Percentiles rank a stretch among this genome's conserved stretches.
Conservation (phyloP, 148 eudicot genomes). For the Rhododendron molle region DNA sequence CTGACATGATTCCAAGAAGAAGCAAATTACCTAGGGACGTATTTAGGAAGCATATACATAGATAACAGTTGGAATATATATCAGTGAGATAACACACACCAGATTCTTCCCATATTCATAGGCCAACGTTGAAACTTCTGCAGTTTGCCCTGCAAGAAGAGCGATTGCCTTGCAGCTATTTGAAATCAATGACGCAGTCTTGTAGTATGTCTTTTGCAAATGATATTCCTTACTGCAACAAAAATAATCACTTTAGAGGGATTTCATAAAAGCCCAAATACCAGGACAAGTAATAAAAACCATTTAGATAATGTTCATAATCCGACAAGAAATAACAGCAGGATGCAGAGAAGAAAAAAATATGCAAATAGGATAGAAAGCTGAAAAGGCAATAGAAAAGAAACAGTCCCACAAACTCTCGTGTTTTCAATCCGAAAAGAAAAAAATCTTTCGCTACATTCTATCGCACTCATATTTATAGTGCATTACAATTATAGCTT, state of each 20-base stretch:
- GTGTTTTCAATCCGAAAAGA: background rate
- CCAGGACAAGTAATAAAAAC: background rate
- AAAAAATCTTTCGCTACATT: too few species aligned
- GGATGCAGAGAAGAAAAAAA: background rate
- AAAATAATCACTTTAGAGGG: background rate
- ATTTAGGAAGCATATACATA: background rate
- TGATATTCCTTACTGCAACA: conserved; percentile 80
- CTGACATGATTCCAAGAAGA: background rate
- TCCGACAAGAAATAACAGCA: background rate
- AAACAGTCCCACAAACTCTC: background rate
- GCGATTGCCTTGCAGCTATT: conserved; percentile 98
- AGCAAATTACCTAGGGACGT: background rate
- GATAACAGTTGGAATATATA: background rate
- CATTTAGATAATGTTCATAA: background rate
- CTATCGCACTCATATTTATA: background rate
- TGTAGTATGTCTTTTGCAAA: conserved; percentile 87
- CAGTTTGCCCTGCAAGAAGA: conserved; percentile 83
- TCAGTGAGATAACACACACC: conserved; percentile 35
- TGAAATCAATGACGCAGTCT: conserved; percentile 90
- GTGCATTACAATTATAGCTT: background rate
- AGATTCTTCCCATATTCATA: conserved; percentile 91
- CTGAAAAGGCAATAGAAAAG: background rate
- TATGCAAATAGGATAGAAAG: background rate
- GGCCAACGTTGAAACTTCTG: conserved; percentile 80
- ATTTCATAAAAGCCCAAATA: background rate